Conservation (phyloP, 805 yeast genomes). For the Pichia manshurica region DNA sequence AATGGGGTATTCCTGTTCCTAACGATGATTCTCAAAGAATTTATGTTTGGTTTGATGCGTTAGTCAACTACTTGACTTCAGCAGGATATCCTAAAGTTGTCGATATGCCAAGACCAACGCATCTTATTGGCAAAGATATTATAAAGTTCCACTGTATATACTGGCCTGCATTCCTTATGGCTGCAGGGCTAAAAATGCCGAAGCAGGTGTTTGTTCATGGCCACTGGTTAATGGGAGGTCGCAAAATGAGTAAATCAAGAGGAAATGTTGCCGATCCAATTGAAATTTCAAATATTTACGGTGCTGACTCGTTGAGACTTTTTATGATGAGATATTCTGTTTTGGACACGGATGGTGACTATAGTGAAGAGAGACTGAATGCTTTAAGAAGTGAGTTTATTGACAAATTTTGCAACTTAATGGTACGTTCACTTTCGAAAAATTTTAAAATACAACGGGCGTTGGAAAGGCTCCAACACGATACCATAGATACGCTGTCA, state of each 20-base stretch:
- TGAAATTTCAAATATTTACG: slow-evolving; percentile 55
- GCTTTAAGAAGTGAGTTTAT: slow-evolving; percentile 58
- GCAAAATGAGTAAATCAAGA: slow-evolving; percentile 87
- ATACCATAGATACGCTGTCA: slow-evolving; percentile 25
- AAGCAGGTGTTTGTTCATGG: slow-evolving; percentile 78
- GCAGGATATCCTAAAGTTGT: slow-evolving; percentile 44
- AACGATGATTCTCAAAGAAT: slow-evolving; percentile 68
- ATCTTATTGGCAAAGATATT: slow-evolving; percentile 90
- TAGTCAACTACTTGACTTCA: slow-evolving; percentile 76
- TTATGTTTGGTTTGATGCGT: slow-evolving; percentile 97
- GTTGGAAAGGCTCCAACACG: slow-evolving; percentile 22
- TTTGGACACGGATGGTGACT: slow-evolving; percentile 74
- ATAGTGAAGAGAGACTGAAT: slow-evolving; percentile 50
- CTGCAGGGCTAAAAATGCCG: slow-evolving; percentile 71
- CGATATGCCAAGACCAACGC: slow-evolving; percentile 38
- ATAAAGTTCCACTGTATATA: slow-evolving; percentile 81
- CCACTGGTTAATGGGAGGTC: slow-evolving; percentile 88
- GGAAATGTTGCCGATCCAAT: slow-evolving; percentile 95
- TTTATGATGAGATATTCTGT: slow-evolving; percentile 72
- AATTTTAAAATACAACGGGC: slow-evolving; percentile 56
- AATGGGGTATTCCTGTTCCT: slow-evolving; percentile 93
- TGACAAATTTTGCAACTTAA: slow-evolving; percentile 77
- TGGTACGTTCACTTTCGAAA: slow-evolving; percentile 66
- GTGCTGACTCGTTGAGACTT: slow-evolving; percentile 67
- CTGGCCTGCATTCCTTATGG: slow-evolving; percentile 91